phyloP scores from a whole-genome alignment of 495 filamentous ascomycete genomes.

The Lophium mytilinum region DNA sequence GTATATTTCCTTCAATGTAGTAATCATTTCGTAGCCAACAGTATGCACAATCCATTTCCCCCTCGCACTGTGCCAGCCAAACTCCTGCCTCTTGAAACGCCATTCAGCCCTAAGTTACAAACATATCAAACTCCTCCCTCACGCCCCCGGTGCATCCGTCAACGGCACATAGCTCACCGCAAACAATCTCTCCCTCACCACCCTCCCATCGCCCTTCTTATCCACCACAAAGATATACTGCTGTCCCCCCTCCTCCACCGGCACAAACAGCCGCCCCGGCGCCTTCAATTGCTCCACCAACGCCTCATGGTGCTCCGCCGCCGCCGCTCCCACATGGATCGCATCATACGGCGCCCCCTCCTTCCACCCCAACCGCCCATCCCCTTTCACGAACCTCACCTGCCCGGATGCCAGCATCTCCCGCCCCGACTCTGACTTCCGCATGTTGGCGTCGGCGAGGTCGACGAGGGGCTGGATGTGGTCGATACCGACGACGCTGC shows the following conservation, averaged over 20 bases:
- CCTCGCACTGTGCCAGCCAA: no score
- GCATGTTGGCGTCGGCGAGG: constrained; percentile 65
- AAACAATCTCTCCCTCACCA: constrained; percentile 66
- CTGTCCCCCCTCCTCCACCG: constrained; percentile 55
- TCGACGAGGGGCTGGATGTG: constrained; percentile 75
- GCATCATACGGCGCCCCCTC: constrained; percentile 64
- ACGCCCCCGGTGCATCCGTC: constrained; percentile 63
- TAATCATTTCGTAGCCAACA: no score
- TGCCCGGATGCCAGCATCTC: constrained; percentile 49
- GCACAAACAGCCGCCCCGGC: constrained; percentile 56
- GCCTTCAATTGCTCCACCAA: constrained; percentile 70
- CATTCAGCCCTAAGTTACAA: background rate
- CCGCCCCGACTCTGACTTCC: constrained; percentile 58
- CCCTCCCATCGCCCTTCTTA: constrained; percentile 69
- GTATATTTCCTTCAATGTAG: no score
- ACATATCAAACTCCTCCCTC: background rate
- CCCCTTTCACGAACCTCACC: constrained; percentile 68
- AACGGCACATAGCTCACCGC: constrained; percentile 90
- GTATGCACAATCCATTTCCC: no score
- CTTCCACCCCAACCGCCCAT: constrained; percentile 67
- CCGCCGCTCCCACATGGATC: constrained; percentile 92
- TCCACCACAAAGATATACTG: constrained; percentile 90
- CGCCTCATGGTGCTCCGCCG: constrained; percentile 59
- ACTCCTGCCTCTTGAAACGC: background rate
- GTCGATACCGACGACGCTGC: constrained; percentile 73